Conservation (phyloP, 768 basidiomycete genomes). For the Kwoniella botswanensis region DNA sequence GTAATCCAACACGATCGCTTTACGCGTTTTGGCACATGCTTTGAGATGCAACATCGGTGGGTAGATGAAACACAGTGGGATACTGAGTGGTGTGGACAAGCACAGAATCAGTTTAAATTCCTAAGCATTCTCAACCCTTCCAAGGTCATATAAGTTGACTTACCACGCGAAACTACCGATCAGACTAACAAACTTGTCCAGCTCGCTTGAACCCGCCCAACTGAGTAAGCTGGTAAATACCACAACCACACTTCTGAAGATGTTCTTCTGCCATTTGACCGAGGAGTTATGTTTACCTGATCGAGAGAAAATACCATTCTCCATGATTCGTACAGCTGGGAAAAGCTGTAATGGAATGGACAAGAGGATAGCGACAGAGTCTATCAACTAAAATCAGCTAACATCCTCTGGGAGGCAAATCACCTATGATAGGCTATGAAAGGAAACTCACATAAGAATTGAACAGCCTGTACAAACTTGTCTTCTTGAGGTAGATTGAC, state of each 20-base stretch:
- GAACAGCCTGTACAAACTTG: constrained; percentile 84
- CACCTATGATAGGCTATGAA: too few species aligned
- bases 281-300: constrained; percentile 78
- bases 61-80: constrained; percentile 92
- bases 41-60: constrained; percentile 90
- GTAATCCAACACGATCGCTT: constrained; percentile 71
- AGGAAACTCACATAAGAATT: constrained; percentile 48
- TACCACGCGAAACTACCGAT: constrained; percentile 94
- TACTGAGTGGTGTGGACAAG: constrained; percentile 61
- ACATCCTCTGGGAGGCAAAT: too few species aligned
- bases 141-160: constrained; percentile 48
- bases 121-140: constrained; percentile 12
- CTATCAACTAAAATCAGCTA: constrained; percentile 11
- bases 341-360: constrained; percentile 95
- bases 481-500: constrained; percentile 85
- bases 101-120: not conserved
- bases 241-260: constrained; percentile 60
- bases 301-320: constrained; percentile 84
- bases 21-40: constrained; percentile 69
- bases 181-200: constrained; percentile 95
- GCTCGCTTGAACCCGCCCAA: constrained; percentile 79
- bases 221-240: constrained; percentile 75
- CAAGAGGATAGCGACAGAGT: constrained; percentile 81
- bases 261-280: constrained; percentile 97
- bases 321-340: constrained; percentile 96